Percentiles rank a stretch among this genome's conserved stretches.
Conservation (phyloP, 2,329 filamentous ascomycete genomes). For the Aureobasidium leucospermi region DNA sequence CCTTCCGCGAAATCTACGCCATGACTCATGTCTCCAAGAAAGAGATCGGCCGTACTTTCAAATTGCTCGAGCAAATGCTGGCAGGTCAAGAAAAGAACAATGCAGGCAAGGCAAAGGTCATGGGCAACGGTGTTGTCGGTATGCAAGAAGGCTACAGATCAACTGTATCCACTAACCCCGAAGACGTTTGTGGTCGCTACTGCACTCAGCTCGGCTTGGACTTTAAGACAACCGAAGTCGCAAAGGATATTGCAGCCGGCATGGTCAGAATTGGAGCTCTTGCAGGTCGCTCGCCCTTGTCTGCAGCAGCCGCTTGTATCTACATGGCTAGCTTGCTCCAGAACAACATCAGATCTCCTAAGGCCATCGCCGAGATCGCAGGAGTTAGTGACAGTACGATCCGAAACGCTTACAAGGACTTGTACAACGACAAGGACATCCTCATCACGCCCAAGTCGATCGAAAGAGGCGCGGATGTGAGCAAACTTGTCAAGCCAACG, state of each 20-base stretch:
- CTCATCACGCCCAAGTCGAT: conserved; percentile 73
- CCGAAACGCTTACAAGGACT: conserved; percentile 85
- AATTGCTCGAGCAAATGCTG: conserved; percentile 82
- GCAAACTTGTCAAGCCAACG: conserved; percentile 53
- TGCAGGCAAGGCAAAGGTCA: conserved; percentile 24
- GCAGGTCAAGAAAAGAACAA: conserved; percentile 61
- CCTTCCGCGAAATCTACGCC: conserved; percentile 89
- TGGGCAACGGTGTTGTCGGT: conserved; percentile 33
- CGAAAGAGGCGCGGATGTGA: conserved; percentile 62
- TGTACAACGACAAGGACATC: conserved; percentile 66
- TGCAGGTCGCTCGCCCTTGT: conserved; percentile 87
- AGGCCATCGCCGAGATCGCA: conserved; percentile 75
- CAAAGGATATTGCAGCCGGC: conserved; percentile 68
- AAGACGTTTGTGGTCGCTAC: conserved; percentile 71
- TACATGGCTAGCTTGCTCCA: conserved; percentile 91
- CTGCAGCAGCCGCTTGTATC: conserved; percentile 89
- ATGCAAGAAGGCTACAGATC: conserved; percentile 16
- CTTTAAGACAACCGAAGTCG: conserved; percentile 70
- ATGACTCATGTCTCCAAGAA: conserved; percentile 94
- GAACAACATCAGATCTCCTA: conserved; percentile 69
- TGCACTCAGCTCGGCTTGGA: conserved; percentile 75
- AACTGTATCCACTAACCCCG: conserved; percentile 25
- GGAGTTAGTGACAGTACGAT: conserved; percentile 96
- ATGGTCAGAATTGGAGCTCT: conserved; percentile 72
- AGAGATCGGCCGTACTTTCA: conserved; percentile 94